Base-by-base conservation (phyloP, 768 basidiomycete genomes). In the Podaxis pistillaris region DNA sequence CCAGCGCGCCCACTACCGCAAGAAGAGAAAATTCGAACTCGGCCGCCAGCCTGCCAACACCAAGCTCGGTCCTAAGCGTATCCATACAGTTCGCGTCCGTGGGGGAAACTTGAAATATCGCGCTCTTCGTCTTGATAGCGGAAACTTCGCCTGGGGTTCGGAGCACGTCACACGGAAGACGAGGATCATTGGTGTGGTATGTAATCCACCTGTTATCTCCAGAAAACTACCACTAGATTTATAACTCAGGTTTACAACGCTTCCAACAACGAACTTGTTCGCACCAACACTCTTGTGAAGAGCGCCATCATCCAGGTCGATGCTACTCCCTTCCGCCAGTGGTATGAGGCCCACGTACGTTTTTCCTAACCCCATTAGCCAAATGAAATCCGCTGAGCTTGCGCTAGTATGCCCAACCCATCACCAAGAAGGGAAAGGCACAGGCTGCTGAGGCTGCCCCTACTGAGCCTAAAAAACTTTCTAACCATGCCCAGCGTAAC, bases 21-120 rank as follows among this genome's bases (percentile, higher is more conserved):
- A 99, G 87, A 99, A 98, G 93, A 89, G 97, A 90, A 98, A 98
- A 83, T 98, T 98, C 81, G 97, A 99, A 86, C 89, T 98, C 72
- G 97, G 96, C 75, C 94, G 97, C 75, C 97, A 98, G 76, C 83
- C 97, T 63, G 97, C 97, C 69, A 94, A 82, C 86, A 99, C 97
- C 74, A 98, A 93, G 83, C 88, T 99, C 67, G 96, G 97, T 56
- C 73, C 89, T 60, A 98, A 98, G 83, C 93, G 97, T 64, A 81
- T 99, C 71, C 97, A 98, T 82, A 85, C 87, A 60, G 95, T 99
- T 66, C 93, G 97, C 72, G 89, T 90, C 41, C 93, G 97, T 72
- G 97, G 97, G 66, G 97, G 97, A 63, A 98, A 95, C 83, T 67
- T 86, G 76, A 99, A 99, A 79, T 89, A 87, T 83, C 89, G 97